Evolutionary conservation across 176 grass and related monocot genomes (phyloP).

Genomic region (Zizania latifolia): DNA sequence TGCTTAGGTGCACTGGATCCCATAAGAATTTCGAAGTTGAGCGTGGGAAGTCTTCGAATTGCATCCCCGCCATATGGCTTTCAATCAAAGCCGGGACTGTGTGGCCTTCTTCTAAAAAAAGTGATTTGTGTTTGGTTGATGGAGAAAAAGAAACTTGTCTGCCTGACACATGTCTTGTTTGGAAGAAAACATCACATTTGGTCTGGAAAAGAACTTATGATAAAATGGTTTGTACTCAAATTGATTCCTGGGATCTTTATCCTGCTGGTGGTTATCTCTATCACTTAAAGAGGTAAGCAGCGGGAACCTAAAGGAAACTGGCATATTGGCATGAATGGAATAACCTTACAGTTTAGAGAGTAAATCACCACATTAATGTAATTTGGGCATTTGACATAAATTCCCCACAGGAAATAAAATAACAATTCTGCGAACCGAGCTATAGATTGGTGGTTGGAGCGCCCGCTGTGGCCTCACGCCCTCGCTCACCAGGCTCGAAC

Average conservation of each 20-base stretch:
- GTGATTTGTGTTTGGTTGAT: background rate
- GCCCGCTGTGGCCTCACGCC: too few relatives aligned
- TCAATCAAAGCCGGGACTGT: too few relatives aligned
- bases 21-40: too few relatives aligned
- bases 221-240: background rate
- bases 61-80: too few relatives aligned
- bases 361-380: background rate
- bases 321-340: constrained; percentile 1
- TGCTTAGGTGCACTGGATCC: too few relatives aligned
- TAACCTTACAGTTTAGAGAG: background rate
- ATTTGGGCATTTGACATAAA: background rate
- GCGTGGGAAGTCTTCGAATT: too few relatives aligned
- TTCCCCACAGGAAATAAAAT: background rate
- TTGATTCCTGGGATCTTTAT: background rate
- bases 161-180: background rate
- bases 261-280: background rate
- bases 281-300: background rate
- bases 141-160: background rate
- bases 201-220: constrained; percentile 1
- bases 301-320: background rate
- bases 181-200: background rate
- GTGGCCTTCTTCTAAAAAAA: background rate
- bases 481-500: too few relatives aligned
- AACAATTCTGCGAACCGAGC: too few relatives aligned
- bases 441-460: too few relatives aligned